These are phyloP conservation scores for Pascua sp. DNA, from an alignment of 1,284 basidiomycete genomes.

Conservation along the genomic window DNA sequence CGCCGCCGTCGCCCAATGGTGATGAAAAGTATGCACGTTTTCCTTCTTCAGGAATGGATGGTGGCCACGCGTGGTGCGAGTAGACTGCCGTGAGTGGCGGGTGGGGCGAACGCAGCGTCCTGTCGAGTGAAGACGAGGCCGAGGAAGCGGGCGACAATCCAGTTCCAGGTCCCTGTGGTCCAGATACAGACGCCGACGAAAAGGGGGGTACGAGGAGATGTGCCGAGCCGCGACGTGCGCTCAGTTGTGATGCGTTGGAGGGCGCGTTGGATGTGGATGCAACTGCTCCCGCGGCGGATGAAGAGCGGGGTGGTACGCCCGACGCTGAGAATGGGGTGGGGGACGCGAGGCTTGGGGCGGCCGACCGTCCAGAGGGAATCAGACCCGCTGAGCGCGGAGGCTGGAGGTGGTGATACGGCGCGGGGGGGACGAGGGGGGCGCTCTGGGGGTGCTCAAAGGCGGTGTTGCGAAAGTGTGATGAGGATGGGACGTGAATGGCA, in stretches of 20 bases:
- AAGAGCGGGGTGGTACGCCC: neutral
- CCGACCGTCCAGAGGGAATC: too few relatives aligned
- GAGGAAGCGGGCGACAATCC: slow-evolving; percentile 10
- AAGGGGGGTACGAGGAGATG: neutral
- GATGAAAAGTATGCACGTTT: slow-evolving; percentile 9
- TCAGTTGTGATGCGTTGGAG: too few relatives aligned
- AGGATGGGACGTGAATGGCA: slow-evolving; percentile 10
- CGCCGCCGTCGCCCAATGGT: neutral
- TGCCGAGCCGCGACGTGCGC: too few relatives aligned
- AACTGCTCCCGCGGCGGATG: slow-evolving; percentile 1
- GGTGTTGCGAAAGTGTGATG: slow-evolving; percentile 4
- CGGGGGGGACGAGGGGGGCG: slow-evolving; percentile 10
- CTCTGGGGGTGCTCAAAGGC: slow-evolving; percentile 6
- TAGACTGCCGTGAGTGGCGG: slow-evolving; percentile 40
- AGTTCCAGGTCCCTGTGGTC: neutral
- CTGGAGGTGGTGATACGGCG: slow-evolving; percentile 8
- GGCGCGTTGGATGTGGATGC: slow-evolving; percentile 5
- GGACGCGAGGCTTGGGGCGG: neutral
- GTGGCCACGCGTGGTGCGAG: slow-evolving; percentile 20
- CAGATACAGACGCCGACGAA: slow-evolving; percentile 1
- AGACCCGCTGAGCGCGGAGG: slow-evolving; percentile 5
- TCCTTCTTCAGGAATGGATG: slow-evolving; percentile 2
- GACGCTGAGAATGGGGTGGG: slow-evolving; percentile 2
- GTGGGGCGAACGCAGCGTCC: slow-evolving; percentile 40
- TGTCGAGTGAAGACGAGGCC: slow-evolving; percentile 25